Evolutionary conservation across 169 alveolate species (phyloP).

Genomic region (Plasmodium reichenowi): DNA sequence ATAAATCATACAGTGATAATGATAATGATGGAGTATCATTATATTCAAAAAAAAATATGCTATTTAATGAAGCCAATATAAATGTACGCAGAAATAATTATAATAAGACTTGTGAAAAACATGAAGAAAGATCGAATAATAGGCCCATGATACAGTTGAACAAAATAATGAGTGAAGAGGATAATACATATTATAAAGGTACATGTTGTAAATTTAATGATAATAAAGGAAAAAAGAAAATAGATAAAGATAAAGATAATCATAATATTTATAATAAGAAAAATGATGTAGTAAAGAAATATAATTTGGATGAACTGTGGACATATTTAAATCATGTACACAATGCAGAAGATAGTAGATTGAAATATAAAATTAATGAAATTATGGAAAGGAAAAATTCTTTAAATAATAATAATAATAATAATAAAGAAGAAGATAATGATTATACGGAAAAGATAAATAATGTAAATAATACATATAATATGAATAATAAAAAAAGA

Average conservation of each 20-base stretch:
- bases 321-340: constrained; percentile 48
- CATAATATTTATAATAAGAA: constrained; percentile 7
- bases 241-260: neutral
- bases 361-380: constrained; percentile 33
- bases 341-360: constrained; percentile 41
- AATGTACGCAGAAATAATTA: too few relatives aligned
- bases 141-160: constrained; percentile 21
- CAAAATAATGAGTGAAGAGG: constrained; percentile 5
- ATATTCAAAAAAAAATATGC: too few relatives aligned
- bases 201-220: constrained; percentile 57
- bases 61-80: too few relatives aligned
- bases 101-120: neutral
- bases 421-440: neutral
- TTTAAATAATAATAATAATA: neutral
- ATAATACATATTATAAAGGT: constrained; percentile 18
- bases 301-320: constrained; percentile 44
- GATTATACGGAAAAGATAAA: neutral
- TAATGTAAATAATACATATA: neutral
- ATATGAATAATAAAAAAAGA: neutral
- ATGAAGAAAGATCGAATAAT: constrained; percentile 6
- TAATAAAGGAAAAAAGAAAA: constrained; percentile 46
- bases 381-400: constrained; percentile 13
- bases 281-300: constrained; percentile 22
- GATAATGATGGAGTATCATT: neutral
- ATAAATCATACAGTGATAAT: constrained; percentile 10